phyloP scores from a whole-genome alignment of 1,284 basidiomycete genomes.

The Malassezia yamatoensis region DNA sequence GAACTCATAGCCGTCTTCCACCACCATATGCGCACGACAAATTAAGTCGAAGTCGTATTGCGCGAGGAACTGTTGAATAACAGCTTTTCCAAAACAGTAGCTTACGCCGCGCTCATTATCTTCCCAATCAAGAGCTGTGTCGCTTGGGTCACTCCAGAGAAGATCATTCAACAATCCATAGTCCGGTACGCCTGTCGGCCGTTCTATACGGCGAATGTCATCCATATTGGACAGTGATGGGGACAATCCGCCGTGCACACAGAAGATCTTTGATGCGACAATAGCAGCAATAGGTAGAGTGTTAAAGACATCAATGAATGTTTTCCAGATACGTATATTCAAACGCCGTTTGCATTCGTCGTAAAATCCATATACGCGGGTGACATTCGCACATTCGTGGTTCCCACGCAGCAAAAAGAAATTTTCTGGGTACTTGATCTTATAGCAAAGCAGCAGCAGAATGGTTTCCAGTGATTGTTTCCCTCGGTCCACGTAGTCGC shows the following conservation, averaged over 20 bases:
- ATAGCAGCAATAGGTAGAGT: slow-evolving; percentile 96
- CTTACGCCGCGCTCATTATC: slow-evolving; percentile 99
- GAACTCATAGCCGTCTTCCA: slow-evolving; percentile 94
- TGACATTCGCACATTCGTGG: slow-evolving; percentile 98
- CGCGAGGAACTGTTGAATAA: slow-evolving; percentile 89
- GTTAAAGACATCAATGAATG: slow-evolving; percentile 99
- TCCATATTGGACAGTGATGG: slow-evolving; percentile 98
- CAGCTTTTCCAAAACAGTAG: slow-evolving; percentile 95
- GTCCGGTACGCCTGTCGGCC: slow-evolving; percentile 98
- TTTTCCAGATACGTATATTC: slow-evolving; percentile 99
- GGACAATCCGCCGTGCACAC: slow-evolving; percentile 94
- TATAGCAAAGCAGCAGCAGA: slow-evolving; percentile 89
- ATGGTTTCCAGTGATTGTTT: slow-evolving; percentile 99
- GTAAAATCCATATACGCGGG: slow-evolving; percentile 99
- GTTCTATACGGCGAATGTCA: slow-evolving; percentile 93
- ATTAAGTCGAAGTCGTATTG: slow-evolving; percentile 90
- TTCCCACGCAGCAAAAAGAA: slow-evolving; percentile 97
- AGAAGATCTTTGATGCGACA: slow-evolving; percentile 98
- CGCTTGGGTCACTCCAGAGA: slow-evolving; percentile 95
- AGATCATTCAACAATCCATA: slow-evolving; percentile 95
- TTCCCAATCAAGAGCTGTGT: slow-evolving; percentile 97
- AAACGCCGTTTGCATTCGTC: slow-evolving; percentile 99
- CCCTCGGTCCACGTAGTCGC: slow-evolving; percentile 96
- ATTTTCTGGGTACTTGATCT: slow-evolving; percentile 95
- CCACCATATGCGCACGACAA: slow-evolving; percentile 99